Conservation (phyloP, 1,284 basidiomycete species). For the Sphagnurus paluster region DNA sequence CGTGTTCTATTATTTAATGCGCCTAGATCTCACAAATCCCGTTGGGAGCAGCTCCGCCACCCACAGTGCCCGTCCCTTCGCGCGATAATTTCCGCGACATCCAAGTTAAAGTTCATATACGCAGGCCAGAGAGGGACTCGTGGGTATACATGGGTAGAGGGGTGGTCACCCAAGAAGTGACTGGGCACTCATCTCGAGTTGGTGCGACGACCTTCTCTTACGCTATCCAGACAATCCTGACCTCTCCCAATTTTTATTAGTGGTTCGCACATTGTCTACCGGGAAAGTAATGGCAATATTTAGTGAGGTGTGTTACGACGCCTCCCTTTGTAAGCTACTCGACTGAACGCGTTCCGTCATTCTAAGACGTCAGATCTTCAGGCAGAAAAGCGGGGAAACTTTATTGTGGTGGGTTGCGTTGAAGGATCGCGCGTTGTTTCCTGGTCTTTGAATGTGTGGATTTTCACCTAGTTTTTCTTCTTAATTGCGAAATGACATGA, state of each 20-base stretch:
- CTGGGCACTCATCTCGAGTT: conserved; percentile 71
- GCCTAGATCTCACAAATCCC: conserved; percentile 9
- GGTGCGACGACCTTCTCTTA: conserved; percentile 46
- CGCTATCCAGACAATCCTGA: background rate
- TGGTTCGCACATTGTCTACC: conserved; percentile 63
- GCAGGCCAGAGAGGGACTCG: conserved; percentile 73
- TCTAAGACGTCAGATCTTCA: conserved; percentile 66
- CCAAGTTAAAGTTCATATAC: conserved; percentile 80
- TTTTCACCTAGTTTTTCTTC: conserved; percentile 8
- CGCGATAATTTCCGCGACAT: conserved; percentile 71
- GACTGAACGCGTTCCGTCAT: conserved; percentile 6
- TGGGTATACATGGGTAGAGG: conserved; percentile 80
- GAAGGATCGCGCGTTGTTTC: conserved; percentile 71
- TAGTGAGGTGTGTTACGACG: conserved; percentile 53
- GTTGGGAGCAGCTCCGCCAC: conserved; percentile 23
- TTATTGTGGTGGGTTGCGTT: conserved; percentile 76
- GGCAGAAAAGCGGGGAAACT: conserved; percentile 82
- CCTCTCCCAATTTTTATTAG: conserved; percentile 33
- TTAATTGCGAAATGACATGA: background rate
- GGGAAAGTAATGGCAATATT: conserved; percentile 71
- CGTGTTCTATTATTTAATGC: background rate
- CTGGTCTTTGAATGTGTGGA: conserved; percentile 81
- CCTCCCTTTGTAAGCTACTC: conserved; percentile 7
- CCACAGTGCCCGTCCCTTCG: conserved; percentile 26
- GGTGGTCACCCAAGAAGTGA: conserved; percentile 68